Percentiles rank a stretch among this genome's conserved stretches.
Conservation (phyloP, 495 filamentous ascomycete genomes). For the Talaromyces ruber region DNA sequence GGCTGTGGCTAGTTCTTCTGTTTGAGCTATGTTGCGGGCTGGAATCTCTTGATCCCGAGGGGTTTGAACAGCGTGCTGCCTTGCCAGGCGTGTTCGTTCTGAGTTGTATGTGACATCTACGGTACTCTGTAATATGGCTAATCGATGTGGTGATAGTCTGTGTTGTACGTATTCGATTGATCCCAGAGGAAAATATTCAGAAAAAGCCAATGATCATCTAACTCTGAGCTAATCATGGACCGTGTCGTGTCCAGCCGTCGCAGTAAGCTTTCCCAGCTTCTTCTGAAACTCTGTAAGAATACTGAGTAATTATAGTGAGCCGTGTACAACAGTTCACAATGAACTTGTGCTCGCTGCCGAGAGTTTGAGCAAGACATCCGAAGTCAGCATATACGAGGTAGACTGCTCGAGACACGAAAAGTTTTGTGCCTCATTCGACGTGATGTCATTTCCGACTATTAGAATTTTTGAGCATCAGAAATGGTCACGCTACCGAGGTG, state of each 20-base stretch:
- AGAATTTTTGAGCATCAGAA: not conserved
- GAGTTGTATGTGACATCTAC: not conserved
- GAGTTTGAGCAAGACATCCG: not conserved
- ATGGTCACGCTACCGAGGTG: not conserved
- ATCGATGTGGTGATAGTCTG: not conserved
- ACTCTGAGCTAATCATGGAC: not conserved
- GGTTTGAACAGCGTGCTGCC: not conserved
- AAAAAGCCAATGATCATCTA: not conserved
- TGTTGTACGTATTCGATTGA: not conserved
- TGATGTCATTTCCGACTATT: not conserved
- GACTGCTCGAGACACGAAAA: not conserved
- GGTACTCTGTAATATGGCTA: not conserved
- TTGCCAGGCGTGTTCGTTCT: not conserved
- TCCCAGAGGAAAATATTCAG: not conserved
- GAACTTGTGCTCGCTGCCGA: not conserved
- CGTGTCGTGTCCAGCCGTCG: not conserved
- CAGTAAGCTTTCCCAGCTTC: not conserved
- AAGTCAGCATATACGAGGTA: not conserved
- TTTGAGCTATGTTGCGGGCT: not conserved
- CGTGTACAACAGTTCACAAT: not conserved
- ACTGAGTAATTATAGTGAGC: not conserved
- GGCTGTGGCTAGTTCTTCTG: not conserved
- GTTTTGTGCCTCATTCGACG: not conserved
- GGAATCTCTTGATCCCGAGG: not conserved
- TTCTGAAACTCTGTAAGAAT: not conserved